Conservation (phyloP, 1,139 yeast genomes). For the Yamadazyma dendronema region DNA sequence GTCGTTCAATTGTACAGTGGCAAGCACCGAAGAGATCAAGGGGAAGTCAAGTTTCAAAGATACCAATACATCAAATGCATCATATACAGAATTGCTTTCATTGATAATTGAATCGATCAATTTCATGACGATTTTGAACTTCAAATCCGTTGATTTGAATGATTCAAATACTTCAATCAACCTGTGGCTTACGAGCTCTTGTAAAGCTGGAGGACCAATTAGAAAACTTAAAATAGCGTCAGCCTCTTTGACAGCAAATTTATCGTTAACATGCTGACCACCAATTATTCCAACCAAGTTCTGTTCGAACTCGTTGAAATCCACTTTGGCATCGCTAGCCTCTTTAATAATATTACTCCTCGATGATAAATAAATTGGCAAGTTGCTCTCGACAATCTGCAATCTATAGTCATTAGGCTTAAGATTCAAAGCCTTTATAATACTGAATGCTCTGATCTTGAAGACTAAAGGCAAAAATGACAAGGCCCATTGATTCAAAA, state of each 20-base stretch:
- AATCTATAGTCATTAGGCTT: conserved; percentile 30
- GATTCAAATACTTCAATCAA: conserved; percentile 52
- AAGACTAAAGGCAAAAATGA: conserved; percentile 30
- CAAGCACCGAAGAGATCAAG: conserved; percentile 48
- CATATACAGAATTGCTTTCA: conserved; percentile 37
- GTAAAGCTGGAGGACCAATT: conserved; percentile 39
- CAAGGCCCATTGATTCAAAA: conserved; percentile 45
- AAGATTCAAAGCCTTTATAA: conserved; percentile 19
- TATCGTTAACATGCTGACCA: conserved; percentile 27
- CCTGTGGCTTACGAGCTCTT: conserved; percentile 54
- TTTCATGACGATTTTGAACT: conserved; percentile 54
- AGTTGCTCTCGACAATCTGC: conserved; percentile 30
- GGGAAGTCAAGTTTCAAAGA: conserved; percentile 44
- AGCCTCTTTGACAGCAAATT: conserved; percentile 44
- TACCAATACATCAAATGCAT: conserved; percentile 54
- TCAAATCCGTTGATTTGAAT: conserved; percentile 53
- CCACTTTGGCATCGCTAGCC: conserved; percentile 48
- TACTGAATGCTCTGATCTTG: conserved; percentile 34
- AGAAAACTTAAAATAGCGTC: conserved; percentile 55
- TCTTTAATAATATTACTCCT: conserved; percentile 45
- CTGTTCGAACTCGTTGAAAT: conserved; percentile 50
- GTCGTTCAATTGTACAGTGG: conserved; percentile 46
- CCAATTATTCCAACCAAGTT: conserved; percentile 58
- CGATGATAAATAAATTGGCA: conserved; percentile 25
- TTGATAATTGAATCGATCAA: conserved; percentile 56